Evolutionary conservation across 331 rosid genomes (phyloP).

Genomic region (Malus hybrid): DNA sequence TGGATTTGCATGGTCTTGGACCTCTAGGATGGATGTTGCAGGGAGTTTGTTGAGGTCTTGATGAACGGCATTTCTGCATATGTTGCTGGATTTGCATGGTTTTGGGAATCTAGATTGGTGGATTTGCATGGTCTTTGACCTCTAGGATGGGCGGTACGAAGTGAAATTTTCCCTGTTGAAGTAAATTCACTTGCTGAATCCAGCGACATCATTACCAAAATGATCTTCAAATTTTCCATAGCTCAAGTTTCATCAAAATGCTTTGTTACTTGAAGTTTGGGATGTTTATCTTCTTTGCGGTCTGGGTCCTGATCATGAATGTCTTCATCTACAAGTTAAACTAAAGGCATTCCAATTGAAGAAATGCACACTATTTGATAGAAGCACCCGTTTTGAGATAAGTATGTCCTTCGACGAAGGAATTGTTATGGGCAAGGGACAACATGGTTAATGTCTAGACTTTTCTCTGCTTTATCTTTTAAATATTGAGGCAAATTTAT

Average conservation of each 20-base stretch:
- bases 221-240: slow-evolving; percentile 28
- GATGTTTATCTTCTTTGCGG: slow-evolving; percentile 35
- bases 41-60: no score
- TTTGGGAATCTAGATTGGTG: slow-evolving; percentile 28
- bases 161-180: slow-evolving; percentile 40
- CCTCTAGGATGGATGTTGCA: slow-evolving; percentile 36
- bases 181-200: slow-evolving; percentile 37
- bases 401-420: no score
- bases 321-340: no score
- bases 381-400: no score
- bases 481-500: no score
- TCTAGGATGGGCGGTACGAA: slow-evolving; percentile 39
- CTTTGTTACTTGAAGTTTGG: slow-evolving; percentile 38
- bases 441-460: no score
- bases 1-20: no score
- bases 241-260: slow-evolving; percentile 39
- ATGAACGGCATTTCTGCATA: not conserved
- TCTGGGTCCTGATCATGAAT: slow-evolving; percentile 34
- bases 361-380: no score
- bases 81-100: slow-evolving; percentile 34
- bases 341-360: no score
- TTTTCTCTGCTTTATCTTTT: no score
- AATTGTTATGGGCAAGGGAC: no score
- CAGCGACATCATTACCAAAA: slow-evolving; percentile 22
- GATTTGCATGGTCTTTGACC: no score